Base-by-base conservation (phyloP, 1,284 basidiomycete species). In the Ganoderma meredithae region DNA sequence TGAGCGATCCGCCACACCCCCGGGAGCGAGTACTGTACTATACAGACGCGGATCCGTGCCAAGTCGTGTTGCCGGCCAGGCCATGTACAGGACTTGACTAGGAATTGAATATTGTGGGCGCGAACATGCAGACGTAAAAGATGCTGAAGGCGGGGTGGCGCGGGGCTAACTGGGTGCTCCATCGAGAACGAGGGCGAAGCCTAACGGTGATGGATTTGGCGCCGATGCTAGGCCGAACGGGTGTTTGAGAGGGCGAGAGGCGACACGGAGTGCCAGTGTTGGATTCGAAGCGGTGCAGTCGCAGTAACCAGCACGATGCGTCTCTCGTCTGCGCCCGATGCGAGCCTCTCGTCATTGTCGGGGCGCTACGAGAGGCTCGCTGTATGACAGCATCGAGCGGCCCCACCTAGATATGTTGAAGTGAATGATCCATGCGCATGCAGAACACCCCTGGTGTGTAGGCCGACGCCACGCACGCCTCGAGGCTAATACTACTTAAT, bases 211-310 rank as follows among this genome's bases (percentile, higher is more conserved):
- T 49, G 47, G 6, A 8, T 9, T 8, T 60, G 61, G 44, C 65
- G 69, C 65, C 60, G 33, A 56, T 31, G 56, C 69, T 67, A 70
- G 65, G 15, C 63, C 69, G 53, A 59, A 63, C 43, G 40, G 33
- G 65, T 62, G 40, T 39, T 53, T 25, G 36, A 12, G 19, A 62
- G 69, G 43, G 49, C 64, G 52, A 40, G 62, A 60, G 59, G 62
- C 67, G 56, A 62, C 61, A 39, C 58, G 58, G 58, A 59, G 52
- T 53, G 25, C 12, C 1, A 8, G 8, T n/a, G n/a, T n/a, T n/a
- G 8, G 33, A 3, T 36, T 36, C 8, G 52, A 27, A 27, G 56
- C 36, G 19, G 44, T 47, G 44, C 41, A 33, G 19, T 33, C 33
- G 56, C 36, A 39, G 56, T 41, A 59, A 25, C 58, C 39, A 41